A percentile compares a stretch with the other conserved stretches of the same genome.
Evolutionary conservation across 805 yeast species (phyloP).

Genomic region (Kuraishia piskuri): DNA sequence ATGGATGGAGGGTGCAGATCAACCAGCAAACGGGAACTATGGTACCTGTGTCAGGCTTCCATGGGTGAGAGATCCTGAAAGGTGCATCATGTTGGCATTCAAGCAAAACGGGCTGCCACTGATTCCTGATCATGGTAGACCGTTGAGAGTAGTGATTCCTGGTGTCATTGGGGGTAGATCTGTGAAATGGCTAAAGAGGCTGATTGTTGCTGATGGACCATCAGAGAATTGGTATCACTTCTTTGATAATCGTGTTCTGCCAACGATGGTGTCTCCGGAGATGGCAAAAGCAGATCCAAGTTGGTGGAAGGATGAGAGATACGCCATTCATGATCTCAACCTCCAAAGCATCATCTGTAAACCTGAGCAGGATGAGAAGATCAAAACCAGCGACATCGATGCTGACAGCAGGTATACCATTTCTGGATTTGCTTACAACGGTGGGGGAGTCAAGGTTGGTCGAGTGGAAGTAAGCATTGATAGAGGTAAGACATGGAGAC

Average conservation of each 20-base stretch:
- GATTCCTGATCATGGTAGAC: constrained; percentile 27
- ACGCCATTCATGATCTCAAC: constrained; percentile 25
- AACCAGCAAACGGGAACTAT: constrained; percentile 23
- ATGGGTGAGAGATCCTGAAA: constrained; percentile 24
- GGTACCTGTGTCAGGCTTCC: constrained; percentile 23
- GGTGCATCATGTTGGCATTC: constrained; percentile 23
- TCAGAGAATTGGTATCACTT: constrained; percentile 27
- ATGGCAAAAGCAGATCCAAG: constrained; percentile 19
- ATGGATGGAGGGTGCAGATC: constrained; percentile 27
- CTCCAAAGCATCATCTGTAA: constrained; percentile 23
- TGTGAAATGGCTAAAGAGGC: constrained; percentile 26
- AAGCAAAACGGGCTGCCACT: constrained; percentile 25
- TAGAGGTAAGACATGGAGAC: constrained; percentile 21
- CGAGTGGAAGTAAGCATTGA: constrained; percentile 25
- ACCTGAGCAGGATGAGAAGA: constrained; percentile 20
- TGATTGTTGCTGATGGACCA: constrained; percentile 21
- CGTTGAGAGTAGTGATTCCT: constrained; percentile 25
- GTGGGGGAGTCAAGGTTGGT: constrained; percentile 26
- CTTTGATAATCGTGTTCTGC: constrained; percentile 26
- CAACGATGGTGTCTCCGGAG: constrained; percentile 27
- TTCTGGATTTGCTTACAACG: constrained; percentile 26
- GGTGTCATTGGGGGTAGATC: constrained; percentile 31
- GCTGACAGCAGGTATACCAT: constrained; percentile 13
- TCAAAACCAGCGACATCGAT: constrained; percentile 6
- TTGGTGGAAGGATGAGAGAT: constrained; percentile 31